Evolutionary conservation across 1,139 yeast species (phyloP), one percentile per base, ranked within the genome.

Genomic region (Eremothecium sinecaudum): DNA sequence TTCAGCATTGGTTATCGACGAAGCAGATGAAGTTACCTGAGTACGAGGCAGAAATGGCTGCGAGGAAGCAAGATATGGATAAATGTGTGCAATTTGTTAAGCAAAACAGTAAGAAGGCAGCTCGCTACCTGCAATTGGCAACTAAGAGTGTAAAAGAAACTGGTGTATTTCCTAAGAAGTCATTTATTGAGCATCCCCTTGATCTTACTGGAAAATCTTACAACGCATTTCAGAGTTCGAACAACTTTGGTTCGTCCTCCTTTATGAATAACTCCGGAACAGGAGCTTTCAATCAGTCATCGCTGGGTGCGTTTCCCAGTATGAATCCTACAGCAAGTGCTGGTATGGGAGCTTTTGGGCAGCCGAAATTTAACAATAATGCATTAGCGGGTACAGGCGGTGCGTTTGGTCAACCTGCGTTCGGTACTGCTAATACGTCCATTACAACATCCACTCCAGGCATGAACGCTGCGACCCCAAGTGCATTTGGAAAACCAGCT

Each of bases 91-190:
- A 56, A 2, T 64, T 59, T 34, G 40, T 75, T 5, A 48, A 48
- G 13, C 55, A 54, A 1, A 68, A 71, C 40, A 54, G 69, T 7
- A 58, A 61, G 21, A 62, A 66, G 44, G 80, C 78, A 5, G 79
- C 75, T 1, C 61, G 80, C 33, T 75, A 67, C 49, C 53, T 68
- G n/a, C 80, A 74, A 40, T 47, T 65, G 24, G 61, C 68, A n/a
- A 63, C 72, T 2, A 64, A 59, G 39, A 56, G 57, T 19, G 24
- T 41, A 18, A 55, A 58, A 12, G 42, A 44, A 12, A 42, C 47
- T 2, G 53, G 56, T 8, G 47, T 50, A 18, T 48, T 47, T 3
- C 37, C 45, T 4, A 34, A 38, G 9, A 64, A 63, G 37, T 66
- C 67, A 1, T 71, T 71, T 42, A 56, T 71, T 2, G 65, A 61